Evolutionary conservation across 1,284 basidiomycete genomes (phyloP), one percentile per base, ranked within the genome.

Genomic region (Ustilago loliicola): DNA sequence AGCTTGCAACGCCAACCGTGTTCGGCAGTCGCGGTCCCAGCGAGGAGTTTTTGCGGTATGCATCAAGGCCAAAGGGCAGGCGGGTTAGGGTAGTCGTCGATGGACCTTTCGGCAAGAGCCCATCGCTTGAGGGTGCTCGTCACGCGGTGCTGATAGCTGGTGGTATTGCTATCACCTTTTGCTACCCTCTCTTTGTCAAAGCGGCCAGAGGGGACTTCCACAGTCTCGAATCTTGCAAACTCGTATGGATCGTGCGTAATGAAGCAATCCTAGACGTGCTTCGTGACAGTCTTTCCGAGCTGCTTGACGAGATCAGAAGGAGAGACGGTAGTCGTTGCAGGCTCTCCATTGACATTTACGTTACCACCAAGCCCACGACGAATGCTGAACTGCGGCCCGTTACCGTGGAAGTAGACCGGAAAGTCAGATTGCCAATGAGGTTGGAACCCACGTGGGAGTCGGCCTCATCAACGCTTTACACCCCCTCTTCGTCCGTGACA

Each of bases 131-230:
- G 23, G 55, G 50, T 3, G 55, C 40, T 11, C 40, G 29, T 6
- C 53, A 64, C 36, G 55, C 70, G 0, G 48, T 72, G 4, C 59
- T 79, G 10, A 34, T 72, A 32, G 74, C 73, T 3, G 77, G 77
- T 17, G 79, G 79, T 45, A 66, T 80, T 29, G 79, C 74, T 0
- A 70, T 79, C 60, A 77, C 79, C 0, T 78, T 71, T 54, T 66
- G 66, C 38, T 53, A 74, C 30, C 72, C 77, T 7, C 53, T 71
- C 13, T 57, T 80, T 19, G 55, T 61, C 27, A 63, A 63, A 52
- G 67, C 67, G 4, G 61, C 54, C 1, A 21, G 61, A 45, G 60
- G 62, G 7, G 40, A 62, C 1, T 61, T 55, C 11, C 19, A 42
- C 13, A 60, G 55, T 32, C 52, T 62, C 29, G 54, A 67, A 38